Conservation (phyloP, 202 grass and related monocot species). For the Eragrostis tef region DNA sequence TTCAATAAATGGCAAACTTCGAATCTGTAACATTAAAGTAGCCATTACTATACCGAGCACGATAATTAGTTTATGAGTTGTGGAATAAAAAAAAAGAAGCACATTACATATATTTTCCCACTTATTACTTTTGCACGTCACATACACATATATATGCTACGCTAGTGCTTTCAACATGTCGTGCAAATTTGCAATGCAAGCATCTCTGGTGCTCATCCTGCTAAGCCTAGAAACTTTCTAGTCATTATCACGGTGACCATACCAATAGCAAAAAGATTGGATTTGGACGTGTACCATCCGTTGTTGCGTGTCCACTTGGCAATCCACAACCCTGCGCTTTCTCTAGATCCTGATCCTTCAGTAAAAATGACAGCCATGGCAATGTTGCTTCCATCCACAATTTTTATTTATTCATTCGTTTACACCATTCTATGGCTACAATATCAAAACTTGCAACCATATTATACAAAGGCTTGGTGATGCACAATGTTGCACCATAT, state of each 20-base stretch:
- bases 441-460: not conserved
- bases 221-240: constrained; percentile 3
- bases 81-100: too few species aligned
- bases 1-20: too few species aligned
- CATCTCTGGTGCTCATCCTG: constrained; percentile 27
- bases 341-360: not conserved
- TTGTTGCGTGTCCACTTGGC: constrained; percentile 26
- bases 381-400: not conserved
- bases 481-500: too few species aligned
- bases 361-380: not conserved
- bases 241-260: constrained; percentile 27
- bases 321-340: not conserved
- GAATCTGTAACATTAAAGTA: too few species aligned
- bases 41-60: too few species aligned
- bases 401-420: not conserved
- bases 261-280: constrained; percentile 18
- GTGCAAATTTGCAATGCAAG: constrained; percentile 1
- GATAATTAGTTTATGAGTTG: too few species aligned
- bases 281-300: not conserved
- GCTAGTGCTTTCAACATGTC: constrained; percentile 4
- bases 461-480: not conserved
- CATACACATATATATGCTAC: too few species aligned
- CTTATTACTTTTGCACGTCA: too few species aligned
- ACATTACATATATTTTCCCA: too few species aligned
- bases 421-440: not conserved